These are phyloP conservation scores for Cajanus cajan DNA, from an alignment of 306 rosid genomes.

Conservation along the genomic window DNA sequence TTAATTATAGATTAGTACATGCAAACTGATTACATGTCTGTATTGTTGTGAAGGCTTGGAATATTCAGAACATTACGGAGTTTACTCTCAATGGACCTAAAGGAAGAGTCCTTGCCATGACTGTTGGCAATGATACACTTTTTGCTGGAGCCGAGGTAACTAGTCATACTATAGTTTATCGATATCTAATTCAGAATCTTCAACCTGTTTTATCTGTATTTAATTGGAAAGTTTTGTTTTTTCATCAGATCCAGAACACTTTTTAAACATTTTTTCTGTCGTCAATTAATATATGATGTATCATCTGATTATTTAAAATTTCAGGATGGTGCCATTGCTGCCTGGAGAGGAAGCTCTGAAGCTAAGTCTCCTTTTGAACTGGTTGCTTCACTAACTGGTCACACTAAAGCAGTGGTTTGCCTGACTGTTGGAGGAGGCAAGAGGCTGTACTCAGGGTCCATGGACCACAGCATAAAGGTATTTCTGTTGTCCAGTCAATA, in stretches of 20 bases:
- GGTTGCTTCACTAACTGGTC: constrained; percentile 33
- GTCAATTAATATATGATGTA: neutral
- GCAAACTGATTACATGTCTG: neutral
- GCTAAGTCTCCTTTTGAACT: constrained; percentile 23
- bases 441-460: constrained; percentile 43
- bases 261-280: neutral
- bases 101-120: constrained; percentile 43
- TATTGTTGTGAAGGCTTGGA: constrained; percentile 47
- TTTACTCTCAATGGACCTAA: constrained; percentile 42
- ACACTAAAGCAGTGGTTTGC: constrained; percentile 28
- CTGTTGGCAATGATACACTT: constrained; percentile 35
- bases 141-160: constrained; percentile 48
- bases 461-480: constrained; percentile 48
- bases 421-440: constrained; percentile 32
- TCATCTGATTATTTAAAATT: neutral
- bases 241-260: neutral
- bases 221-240: neutral
- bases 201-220: neutral
- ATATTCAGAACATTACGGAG: constrained; percentile 28
- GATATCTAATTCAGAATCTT: neutral
- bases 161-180: neutral
- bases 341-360: constrained; percentile 37
- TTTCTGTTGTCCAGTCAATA: neutral
- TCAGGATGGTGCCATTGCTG: constrained; percentile 40
- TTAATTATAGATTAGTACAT: neutral